Conservation (phyloP, 2,329 filamentous ascomycete species). For the Fulvia fulva region DNA sequence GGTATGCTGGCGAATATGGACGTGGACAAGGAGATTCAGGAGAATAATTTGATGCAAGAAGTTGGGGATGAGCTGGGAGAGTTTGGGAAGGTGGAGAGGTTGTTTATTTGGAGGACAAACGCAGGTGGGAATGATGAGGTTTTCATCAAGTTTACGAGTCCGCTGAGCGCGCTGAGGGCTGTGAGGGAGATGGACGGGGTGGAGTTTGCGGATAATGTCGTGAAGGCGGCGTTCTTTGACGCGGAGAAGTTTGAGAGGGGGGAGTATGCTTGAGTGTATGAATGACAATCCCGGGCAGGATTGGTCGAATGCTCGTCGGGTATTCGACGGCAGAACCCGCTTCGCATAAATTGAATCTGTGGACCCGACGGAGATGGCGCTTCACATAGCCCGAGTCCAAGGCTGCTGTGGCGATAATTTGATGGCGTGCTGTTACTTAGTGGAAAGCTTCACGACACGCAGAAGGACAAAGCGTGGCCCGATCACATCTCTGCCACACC, state of each 20-base stretch:
- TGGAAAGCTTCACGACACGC: no score
- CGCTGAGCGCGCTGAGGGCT: constrained; percentile 80
- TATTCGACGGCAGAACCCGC: no score
- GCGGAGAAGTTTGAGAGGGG: constrained; percentile 75
- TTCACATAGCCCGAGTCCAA: no score
- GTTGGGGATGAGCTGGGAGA: constrained; percentile 91
- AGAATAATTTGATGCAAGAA: constrained; percentile 73
- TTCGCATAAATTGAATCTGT: no score
- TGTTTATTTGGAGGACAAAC: constrained; percentile 56
- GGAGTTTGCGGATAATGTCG: constrained; percentile 81
- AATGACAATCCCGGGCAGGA: no score
- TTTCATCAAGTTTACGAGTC: constrained; percentile 89
- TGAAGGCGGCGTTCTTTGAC: constrained; percentile 78
- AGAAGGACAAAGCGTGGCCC: no score
- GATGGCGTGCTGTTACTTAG: no score
- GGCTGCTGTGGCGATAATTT: no score
- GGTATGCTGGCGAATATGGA: constrained; percentile 87
- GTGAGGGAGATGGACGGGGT: constrained; percentile 86
- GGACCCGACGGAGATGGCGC: no score
- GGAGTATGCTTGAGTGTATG: constrained; percentile 23
- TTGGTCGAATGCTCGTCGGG: no score
- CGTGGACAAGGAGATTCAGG: constrained; percentile 70
- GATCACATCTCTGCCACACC: no score
- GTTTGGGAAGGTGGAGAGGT: constrained; percentile 41
- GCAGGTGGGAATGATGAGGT: constrained; percentile 51